Percentiles rank a stretch among this genome's conserved stretches.
Evolutionary conservation across 768 basidiomycete genomes (phyloP).

Genomic region (Daedaleopsis nitida): DNA sequence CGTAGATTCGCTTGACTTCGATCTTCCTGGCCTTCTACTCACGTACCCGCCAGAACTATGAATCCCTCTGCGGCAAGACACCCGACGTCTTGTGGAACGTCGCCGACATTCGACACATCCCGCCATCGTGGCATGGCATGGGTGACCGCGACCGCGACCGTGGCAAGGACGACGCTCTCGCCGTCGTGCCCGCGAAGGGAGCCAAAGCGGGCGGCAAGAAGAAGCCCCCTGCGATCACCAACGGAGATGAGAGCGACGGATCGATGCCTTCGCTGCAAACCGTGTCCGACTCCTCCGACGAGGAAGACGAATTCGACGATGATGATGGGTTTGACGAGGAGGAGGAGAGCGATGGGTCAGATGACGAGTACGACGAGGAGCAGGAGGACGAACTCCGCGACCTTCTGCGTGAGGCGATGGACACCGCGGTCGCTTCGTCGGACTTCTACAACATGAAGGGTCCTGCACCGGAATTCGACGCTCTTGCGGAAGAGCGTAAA

Average conservation of each 20-base stretch:
- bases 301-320: constrained; percentile 42
- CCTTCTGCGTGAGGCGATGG: constrained; percentile 72
- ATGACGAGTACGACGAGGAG: constrained; percentile 62
- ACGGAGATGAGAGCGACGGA: constrained; percentile 46
- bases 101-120: constrained; percentile 47
- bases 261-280: constrained; percentile 73
- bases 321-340: constrained; percentile 41
- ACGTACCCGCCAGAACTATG: constrained; percentile 54
- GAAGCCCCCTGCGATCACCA: constrained; percentile 54
- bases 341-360: constrained; percentile 34
- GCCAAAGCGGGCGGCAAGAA: constrained; percentile 29
- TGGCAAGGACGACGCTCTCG: constrained; percentile 26
- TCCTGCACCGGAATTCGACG: constrained; percentile 38
- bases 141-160: constrained; percentile 33
- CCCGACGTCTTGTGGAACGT: constrained; percentile 70
- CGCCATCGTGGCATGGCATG: constrained; percentile 62
- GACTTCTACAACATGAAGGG: constrained; percentile 58
- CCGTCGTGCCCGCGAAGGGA: constrained; percentile 26
- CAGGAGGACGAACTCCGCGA: constrained; percentile 68
- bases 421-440: constrained; percentile 54
- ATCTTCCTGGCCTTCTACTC: background rate
- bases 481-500: constrained; percentile 52
- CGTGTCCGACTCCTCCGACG: constrained; percentile 62
- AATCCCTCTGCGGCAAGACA: constrained; percentile 48
- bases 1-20: constrained; percentile 37